Base-by-base conservation (phyloP, 768 basidiomycete species). In the Favolaschia claudopus region DNA sequence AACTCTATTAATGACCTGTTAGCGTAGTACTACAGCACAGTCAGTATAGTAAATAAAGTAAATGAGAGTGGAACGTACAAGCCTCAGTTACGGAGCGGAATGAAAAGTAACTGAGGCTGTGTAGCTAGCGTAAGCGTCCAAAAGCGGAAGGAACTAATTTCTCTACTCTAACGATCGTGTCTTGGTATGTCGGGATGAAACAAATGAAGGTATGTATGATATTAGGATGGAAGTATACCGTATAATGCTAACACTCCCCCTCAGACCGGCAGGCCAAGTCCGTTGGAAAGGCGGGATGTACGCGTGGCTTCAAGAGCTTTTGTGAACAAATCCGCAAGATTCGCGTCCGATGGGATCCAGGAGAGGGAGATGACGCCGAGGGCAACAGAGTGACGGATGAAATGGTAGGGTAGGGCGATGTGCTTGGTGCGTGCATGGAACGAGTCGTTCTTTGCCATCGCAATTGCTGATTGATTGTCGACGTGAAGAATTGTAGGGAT, bases 271-370 rank as follows among this genome's bases (percentile, higher is more conserved):
- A 55, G 40, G 27, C 45, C 45, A 32, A 56, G 37, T n/a, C 44
- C 44, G 28, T 25, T 17, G 24, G 28, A 33, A 32, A 61, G 45
- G 43, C 43, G 59, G 17, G 40, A 48, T 34, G 54, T 42, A 45
- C 60, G 51, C 1, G 50, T 45, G 14, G 45, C 44, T 19, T 55
- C 36, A 7, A 72, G 58, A 1, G 48, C 58, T 63, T 74, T 76
- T 13, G 72, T 76, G 32, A 76, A 54, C n/a, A 67, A 38, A 53
- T 76, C 74, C 12, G 75, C 74, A 14, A 63, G 15, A 48, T 64
- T 72, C 9, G 64, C 51, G 6, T 31, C 49, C 9, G 73, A 72
- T 13, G 68, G 68, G 34, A 56, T 46, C 38, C 66, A 69, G 5
- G 31, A 25, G 31, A 63, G 42, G 17, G 20, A 4, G 44, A 47